A percentile compares a stretch with the other conserved stretches of the same genome.
These are phyloP conservation scores for Gracilaria domingensis DNA, from an alignment of 23 red algal genomes.

Conservation along the genomic window DNA sequence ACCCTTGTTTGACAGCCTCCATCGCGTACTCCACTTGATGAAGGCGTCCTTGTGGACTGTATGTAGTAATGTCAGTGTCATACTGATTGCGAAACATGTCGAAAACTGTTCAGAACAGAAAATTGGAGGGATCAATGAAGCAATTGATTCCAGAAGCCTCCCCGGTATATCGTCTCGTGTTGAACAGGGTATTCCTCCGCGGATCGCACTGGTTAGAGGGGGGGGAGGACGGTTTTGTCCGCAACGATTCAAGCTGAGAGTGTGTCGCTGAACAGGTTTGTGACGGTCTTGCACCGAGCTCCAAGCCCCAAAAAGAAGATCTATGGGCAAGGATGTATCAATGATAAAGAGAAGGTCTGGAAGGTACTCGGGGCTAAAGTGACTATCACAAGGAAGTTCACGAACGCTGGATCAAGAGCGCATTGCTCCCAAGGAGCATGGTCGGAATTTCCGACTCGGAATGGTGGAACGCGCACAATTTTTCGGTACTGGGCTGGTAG, in stretches of 20 bases:
- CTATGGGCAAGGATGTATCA: not conserved
- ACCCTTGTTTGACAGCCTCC: constrained; percentile 99
- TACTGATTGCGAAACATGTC: constrained; percentile 99
- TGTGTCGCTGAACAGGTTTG: not conserved
- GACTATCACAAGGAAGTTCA: too few relatives aligned
- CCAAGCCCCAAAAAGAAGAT: not conserved
- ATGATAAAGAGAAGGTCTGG: not conserved
- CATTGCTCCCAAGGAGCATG: too few relatives aligned
- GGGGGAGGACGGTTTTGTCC: not conserved
- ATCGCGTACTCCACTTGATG: constrained; percentile 99
- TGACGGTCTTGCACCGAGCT: not conserved
- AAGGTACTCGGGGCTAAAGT: too few relatives aligned
- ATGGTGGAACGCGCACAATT: not conserved
- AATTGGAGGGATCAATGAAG: not conserved
- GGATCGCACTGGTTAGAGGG: not conserved
- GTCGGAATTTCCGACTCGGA: too few relatives aligned
- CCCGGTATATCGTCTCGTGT: not conserved
- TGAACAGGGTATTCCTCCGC: not conserved
- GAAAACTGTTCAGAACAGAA: not conserved
- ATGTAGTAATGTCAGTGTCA: constrained; percentile 99
- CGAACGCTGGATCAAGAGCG: too few relatives aligned
- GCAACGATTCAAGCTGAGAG: not conserved
- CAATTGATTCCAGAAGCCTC: not conserved
- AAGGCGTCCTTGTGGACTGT: constrained; percentile 93
- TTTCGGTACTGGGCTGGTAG: not conserved